Evolutionary conservation across 148 eudicot species (phyloP).

Genomic region (Rhododendron simsii): DNA sequence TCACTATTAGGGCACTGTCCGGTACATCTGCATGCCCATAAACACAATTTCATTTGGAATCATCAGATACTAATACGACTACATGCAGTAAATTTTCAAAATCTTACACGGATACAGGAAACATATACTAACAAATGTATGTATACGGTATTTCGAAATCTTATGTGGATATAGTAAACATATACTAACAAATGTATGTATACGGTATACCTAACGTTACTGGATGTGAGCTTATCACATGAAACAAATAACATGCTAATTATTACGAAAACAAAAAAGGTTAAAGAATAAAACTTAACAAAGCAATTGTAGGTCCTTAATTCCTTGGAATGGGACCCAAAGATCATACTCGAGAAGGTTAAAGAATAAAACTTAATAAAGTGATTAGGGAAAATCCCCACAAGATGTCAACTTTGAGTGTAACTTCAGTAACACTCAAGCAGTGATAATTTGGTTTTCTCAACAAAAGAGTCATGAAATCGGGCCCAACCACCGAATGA

Average conservation of each 20-base stretch:
- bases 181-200: too few relatives aligned
- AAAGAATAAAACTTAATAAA: too few relatives aligned
- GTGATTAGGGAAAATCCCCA: neutral
- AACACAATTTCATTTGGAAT: neutral
- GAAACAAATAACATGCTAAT: too few relatives aligned
- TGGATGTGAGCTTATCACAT: too few relatives aligned
- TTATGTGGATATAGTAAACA: too few relatives aligned
- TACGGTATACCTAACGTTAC: too few relatives aligned
- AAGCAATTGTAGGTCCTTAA: neutral
- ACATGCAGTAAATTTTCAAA: too few relatives aligned
- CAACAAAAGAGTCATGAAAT: neutral
- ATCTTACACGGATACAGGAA: too few relatives aligned
- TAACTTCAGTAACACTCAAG: neutral
- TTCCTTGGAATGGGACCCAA: neutral
- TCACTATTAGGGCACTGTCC: constrained; percentile 72
- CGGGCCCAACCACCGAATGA: neutral
- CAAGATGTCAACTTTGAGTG: neutral
- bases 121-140: too few relatives aligned
- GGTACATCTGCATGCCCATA: constrained; percentile 61
- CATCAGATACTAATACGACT: neutral
- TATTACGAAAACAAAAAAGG: too few relatives aligned
- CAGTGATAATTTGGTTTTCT: neutral
- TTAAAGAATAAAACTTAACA: too few relatives aligned
- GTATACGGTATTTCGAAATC: too few relatives aligned
- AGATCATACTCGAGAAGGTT: neutral